A percentile compares a stretch with the other conserved stretches of the same genome.
Conservation (phyloP, 164 flowering plant species). For the Cinnamomum chago region DNA sequence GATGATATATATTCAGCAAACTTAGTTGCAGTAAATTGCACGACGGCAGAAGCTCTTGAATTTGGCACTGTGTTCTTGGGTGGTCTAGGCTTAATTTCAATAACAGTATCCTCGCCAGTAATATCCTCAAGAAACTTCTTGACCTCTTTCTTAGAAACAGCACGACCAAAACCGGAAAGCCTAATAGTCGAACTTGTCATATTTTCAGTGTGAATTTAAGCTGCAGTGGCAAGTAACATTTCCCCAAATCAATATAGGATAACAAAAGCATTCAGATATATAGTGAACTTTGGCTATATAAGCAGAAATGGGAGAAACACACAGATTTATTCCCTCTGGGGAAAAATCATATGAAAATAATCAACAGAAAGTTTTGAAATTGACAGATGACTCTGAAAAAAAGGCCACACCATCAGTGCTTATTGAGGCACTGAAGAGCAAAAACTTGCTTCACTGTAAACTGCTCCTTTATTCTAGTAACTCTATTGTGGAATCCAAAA, state of each 20-base stretch:
- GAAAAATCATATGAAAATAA: background rate
- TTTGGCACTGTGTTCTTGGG: slow-evolving; percentile 13
- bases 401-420: background rate
- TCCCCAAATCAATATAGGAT: background rate
- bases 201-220: background rate
- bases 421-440: background rate
- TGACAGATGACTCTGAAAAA: background rate
- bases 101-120: slow-evolving; percentile 51
- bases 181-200: slow-evolving; percentile 37
- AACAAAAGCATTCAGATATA: background rate
- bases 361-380: background rate
- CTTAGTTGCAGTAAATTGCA: slow-evolving; percentile 43
- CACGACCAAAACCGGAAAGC: slow-evolving; percentile 46
- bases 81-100: slow-evolving; percentile 40
- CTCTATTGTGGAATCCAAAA: background rate
- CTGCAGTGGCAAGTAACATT: background rate
- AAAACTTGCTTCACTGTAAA: background rate
- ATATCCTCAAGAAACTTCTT: slow-evolving; percentile 40
- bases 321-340: background rate
- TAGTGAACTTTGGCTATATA: background rate
- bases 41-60: slow-evolving; percentile 42
- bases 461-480: background rate
- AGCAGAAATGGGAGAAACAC: too few relatives aligned
- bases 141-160: slow-evolving; percentile 32
- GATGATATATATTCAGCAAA: slow-evolving; percentile 34